Evolutionary conservation across 805 yeast species (phyloP), one percentile per base, ranked within the genome.

Genomic region (Wickerhamiella nectarea): DNA sequence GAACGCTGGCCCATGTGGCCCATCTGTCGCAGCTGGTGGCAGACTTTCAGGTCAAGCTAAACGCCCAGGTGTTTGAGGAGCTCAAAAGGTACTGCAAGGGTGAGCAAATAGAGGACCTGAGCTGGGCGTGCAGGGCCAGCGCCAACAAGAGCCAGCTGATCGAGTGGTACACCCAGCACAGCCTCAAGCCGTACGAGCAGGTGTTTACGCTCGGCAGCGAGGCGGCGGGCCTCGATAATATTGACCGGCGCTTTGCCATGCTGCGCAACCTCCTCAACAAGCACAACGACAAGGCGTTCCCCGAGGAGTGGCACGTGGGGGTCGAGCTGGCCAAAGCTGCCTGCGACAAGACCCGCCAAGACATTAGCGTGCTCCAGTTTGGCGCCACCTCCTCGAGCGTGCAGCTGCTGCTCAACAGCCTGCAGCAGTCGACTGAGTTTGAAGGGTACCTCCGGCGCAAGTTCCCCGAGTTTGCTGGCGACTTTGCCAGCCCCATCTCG

Each of bases 201-300:
- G 84, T 91, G 9, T 91, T 91, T 62, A 72, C 75, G 43, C 68
- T 77, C 8, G 69, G 76, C 11, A 96, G 86, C 53, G 98, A 91
- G 61, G 98, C 98, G 0, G 96, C 96, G 1, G 80, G 93, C 4
- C 64, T 91, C 47, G 98, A 91, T 47, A 91, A 91, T 60, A 62
- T 91, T 41, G 71, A 75, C 24, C 67, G 96, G 51, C 67, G 98
- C 39, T 91, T 76, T 58, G 72, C 86, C 25, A 89, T 80, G 58
- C 82, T 84, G 61, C 78, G 79, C 51, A 77, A 81, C 51, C 71
- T 83, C 1, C 62, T 89, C 47, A 71, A 70, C 43, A 68, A 70
- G 31, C 75, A 77, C 51, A 12, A n/a, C 20, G 58, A 73, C 1
- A 69, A 68, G 25, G 66, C 69, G 26, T 91, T 91, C 61, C 91